Evolutionary conservation across 2,329 filamentous ascomycete genomes (phyloP).

Genomic region (Epichloe glyceriae): DNA sequence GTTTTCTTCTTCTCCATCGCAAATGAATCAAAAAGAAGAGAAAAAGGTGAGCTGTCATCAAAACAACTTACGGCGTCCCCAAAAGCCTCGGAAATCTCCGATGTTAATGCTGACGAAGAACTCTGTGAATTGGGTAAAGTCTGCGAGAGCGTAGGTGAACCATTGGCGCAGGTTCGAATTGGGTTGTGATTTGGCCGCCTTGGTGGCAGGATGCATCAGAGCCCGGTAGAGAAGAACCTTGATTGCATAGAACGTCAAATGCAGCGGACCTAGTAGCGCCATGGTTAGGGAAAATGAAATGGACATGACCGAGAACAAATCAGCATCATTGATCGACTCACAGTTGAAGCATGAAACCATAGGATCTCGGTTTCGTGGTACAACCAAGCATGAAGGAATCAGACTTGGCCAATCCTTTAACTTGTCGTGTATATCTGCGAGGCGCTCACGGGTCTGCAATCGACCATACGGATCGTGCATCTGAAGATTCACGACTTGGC

Average conservation of each 20-base stretch:
- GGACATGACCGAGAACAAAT: too few relatives aligned
- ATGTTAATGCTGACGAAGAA: conserved; percentile 25
- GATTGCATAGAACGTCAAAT: conserved; percentile 28
- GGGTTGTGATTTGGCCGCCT: conserved; percentile 23
- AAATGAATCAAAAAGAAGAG: background rate
- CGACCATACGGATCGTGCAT: conserved; percentile 8
- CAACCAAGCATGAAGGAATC: conserved; percentile 22
- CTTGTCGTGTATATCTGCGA: conserved; percentile 16
- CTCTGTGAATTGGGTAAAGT: conserved; percentile 24
- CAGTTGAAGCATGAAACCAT: conserved; percentile 12
- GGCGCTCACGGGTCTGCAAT: conserved; percentile 9
- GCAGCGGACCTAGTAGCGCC: conserved; percentile 21
- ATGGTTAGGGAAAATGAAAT: background rate
- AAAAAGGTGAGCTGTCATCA: background rate
- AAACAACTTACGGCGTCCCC: conserved; percentile 27
- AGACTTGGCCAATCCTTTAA: conserved; percentile 24
- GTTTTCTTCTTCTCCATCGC: background rate
- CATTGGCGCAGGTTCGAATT: conserved; percentile 23
- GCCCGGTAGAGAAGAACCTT: conserved; percentile 29
- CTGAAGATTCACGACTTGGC: conserved; percentile 13
- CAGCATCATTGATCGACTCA: conserved; percentile 5
- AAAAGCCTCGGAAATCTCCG: conserved; percentile 27
- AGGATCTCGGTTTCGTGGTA: conserved; percentile 9
- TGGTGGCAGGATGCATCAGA: conserved; percentile 32
- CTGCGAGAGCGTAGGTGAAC: conserved; percentile 20